phyloP scores from a whole-genome alignment of 768 basidiomycete genomes.

The Phanerochaete sordida region DNA sequence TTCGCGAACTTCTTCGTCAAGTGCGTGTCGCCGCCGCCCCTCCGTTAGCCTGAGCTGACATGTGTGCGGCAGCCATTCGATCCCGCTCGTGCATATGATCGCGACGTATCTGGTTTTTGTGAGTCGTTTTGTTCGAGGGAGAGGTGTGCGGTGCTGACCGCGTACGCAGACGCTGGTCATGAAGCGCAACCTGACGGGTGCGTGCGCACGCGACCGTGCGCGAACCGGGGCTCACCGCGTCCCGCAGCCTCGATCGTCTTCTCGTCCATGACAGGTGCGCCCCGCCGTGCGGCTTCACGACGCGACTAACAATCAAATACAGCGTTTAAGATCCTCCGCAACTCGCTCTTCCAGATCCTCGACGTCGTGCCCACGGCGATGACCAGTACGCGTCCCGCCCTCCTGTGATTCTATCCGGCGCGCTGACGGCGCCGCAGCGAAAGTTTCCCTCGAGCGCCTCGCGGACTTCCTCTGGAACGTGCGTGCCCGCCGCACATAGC shows the following conservation, averaged over 20 bases:
- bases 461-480: slow-evolving; percentile 40
- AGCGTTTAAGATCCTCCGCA: slow-evolving; percentile 59
- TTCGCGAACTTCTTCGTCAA: slow-evolving; percentile 40
- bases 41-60: slow-evolving; percentile 9
- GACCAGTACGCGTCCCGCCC: not conserved
- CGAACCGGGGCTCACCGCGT: not conserved
- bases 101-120: slow-evolving; percentile 57
- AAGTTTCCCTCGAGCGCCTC: slow-evolving; percentile 62
- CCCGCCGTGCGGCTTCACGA: too few species aligned
- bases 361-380: slow-evolving; percentile 26
- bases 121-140: slow-evolving; percentile 17
- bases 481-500: not conserved
- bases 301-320: slow-evolving; percentile 15
- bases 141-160: too few species aligned
- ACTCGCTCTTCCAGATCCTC: slow-evolving; percentile 37
- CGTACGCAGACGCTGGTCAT: slow-evolving; percentile 29
- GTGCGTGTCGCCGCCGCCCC: slow-evolving; percentile 36
- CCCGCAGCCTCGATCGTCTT: slow-evolving; percentile 11
- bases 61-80: slow-evolving; percentile 37
- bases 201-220: not conserved
- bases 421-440: slow-evolving; percentile 28
- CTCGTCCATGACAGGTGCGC: slow-evolving; percentile 6
- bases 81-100: slow-evolving; percentile 62
- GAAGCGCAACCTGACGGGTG: slow-evolving; percentile 29
- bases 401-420: not conserved